Base-by-base conservation (phyloP, 495 filamentous ascomycete genomes). In the Hyaloscypha bicolor region DNA sequence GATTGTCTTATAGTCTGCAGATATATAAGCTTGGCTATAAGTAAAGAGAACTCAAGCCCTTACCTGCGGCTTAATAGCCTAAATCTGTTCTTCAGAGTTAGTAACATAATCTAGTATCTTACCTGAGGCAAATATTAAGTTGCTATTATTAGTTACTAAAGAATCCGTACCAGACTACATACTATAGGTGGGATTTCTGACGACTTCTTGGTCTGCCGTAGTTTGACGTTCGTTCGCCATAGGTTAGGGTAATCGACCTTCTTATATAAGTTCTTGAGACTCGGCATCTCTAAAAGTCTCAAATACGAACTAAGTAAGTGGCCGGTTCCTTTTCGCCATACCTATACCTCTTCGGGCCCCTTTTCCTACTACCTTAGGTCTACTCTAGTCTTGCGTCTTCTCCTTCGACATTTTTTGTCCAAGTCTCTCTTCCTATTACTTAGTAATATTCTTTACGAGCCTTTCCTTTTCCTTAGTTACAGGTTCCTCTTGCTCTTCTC, bases 221-320 rank as follows among this genome's bases (percentile, higher is more conserved):
- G 64, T 66, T 66, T 45, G 39, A 66, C 55, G 64, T 66, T 66
- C 56, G 56, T 66, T 61, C 56, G 19, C 56, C 6, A 21, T 45
- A 60, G 39, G n/a, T n/a, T n/a, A n/a, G n/a, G n/a, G n/a, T n/a
- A n/a, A n/a, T n/a, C n/a, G n/a, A n/a, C n/a, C n/a, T n/a, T n/a
- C n/a, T 59, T 59, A 21, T 65, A 19, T 59, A 65, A 65, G 63
- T 65, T 65, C 63, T 65, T 59, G 55, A 65, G 55, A 33, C 63
- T 65, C 55, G 31, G 63, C 63, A 53, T 65, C 55, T 66, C 55
- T 66, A 66, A 66, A 42, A 66, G 55, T 66, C 64, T 61, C 56
- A 66, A 66, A 56, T 60, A 35, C 64, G 56, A 66, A 65, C 63
- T 65, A n/a, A 65, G 63, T 65, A 65, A 65, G 52, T 58, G 63